These are phyloP conservation scores for Bombardia bombarda DNA, from an alignment of 495 filamentous ascomycete genomes.

Conservation along the genomic window DNA sequence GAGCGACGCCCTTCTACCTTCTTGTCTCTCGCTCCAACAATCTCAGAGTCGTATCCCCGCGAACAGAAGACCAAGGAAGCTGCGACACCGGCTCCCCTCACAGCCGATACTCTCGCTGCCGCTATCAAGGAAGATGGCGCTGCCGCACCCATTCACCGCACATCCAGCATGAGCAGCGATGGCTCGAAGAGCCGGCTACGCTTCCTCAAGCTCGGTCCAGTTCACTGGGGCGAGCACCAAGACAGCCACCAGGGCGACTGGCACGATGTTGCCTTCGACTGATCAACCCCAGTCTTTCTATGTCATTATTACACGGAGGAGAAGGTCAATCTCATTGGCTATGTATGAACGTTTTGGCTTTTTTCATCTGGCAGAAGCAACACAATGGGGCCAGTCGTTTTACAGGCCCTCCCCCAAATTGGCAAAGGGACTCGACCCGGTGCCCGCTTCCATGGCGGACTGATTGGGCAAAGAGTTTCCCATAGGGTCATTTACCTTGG, in stretches of 20 bases:
- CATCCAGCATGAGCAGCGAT: slow-evolving; percentile 27
- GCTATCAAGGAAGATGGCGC: slow-evolving; percentile 7
- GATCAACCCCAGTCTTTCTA: no score
- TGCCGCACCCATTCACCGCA: slow-evolving; percentile 14
- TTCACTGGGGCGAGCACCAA: slow-evolving; percentile 41
- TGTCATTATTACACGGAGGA: no score
- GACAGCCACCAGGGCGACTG: slow-evolving; percentile 38
- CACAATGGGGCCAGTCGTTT: no score
- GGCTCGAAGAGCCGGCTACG: slow-evolving; percentile 23
- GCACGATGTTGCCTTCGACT: slow-evolving; percentile 34
- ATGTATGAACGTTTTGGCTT: no score
- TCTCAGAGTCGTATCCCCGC: slow-evolving; percentile 35
- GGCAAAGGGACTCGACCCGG: no score
- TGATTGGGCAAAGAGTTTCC: no score
- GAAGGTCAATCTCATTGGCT: no score
- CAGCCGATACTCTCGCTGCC: slow-evolving; percentile 17
- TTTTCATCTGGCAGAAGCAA: no score
- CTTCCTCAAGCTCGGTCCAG: slow-evolving; percentile 43
- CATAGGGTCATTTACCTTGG: no score
- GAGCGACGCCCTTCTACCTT: slow-evolving; percentile 29
- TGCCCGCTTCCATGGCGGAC: no score
- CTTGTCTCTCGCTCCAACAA: slow-evolving; percentile 36
- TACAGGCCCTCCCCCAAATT: no score
- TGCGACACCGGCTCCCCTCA: slow-evolving; percentile 7
- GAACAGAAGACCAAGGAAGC: slow-evolving; percentile 9